Evolutionary conservation across 805 yeast species (phyloP), one percentile per base, ranked within the genome.

Genomic region (Teunomyces stri): DNA sequence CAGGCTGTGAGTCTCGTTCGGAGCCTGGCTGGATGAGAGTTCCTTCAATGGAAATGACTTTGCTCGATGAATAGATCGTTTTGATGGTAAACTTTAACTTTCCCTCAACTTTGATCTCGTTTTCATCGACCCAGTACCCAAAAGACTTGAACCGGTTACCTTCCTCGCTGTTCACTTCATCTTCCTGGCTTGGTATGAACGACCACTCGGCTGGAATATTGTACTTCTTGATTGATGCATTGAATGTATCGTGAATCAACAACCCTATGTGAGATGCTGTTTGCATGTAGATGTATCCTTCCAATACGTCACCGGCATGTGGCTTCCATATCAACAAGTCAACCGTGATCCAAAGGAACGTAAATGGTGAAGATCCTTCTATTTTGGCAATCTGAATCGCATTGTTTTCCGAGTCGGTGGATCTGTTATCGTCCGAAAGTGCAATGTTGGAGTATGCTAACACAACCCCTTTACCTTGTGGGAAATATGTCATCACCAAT

Each of bases 241-340:
- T 94, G 73, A 94, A 94, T 1, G 96, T 89, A 68, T 94, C 98
- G 64, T 89, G 91, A 43, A 94, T 76, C 54, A 94, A 76, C 51
- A 94, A 74, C 50, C 97, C 98, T 58, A 94, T 86, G 63, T 94
- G 99, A 6, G 96, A 85, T 13, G 96, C 96, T 2, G 96, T 85
- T 71, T 92, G 97, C 80, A 92, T 84, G 70, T 89, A 89, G 46
- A 86, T 78, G 74, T 83, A 79, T 10, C 99, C 99, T 65, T 91
- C 95, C 15, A 94, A 69, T 1, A 76, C 69, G 61, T 94, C 97
- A 3, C 96, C 97, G n/a, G 82, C 73, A 57, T 81, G 81, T 4
- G 99, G 99, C 58, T 79, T 81, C 98, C 99, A 94, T 42, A 90
- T 80, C 47, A 89, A 74, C 42, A 94, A 75, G 45, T 89, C 94